Evolutionary conservation across 441 rosid species (phyloP), one percentile per base, ranked within the genome.

Genomic region (Populus hybrid): DNA sequence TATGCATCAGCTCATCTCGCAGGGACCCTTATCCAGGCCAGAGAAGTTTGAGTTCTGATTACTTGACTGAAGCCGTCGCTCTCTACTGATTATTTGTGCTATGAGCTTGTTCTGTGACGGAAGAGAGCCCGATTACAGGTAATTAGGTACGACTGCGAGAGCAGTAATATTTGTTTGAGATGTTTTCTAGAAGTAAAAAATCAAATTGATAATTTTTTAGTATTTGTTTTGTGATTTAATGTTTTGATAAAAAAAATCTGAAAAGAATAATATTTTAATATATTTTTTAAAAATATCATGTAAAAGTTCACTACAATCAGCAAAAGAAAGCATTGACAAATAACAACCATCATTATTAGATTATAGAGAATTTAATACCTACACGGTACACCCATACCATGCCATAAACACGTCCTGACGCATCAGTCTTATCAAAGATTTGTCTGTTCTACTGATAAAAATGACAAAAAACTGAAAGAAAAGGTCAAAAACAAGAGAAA

Each of bases 381-480:
- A 4, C 19, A 14, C 28, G 28, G 28, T 26, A 26, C 28, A 26
- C 7, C 18, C 19, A 14, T 14, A 14, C 57, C 1, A 53, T 53
- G 8, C n/a, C n/a, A 5, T 53, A 6, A 53, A 53, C 61, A 53
- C 61, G n/a, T 53, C 7, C 0, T 53, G 18, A 53, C 61, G 61
- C n/a, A 53, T 53, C 61, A 53, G 7, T 53, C 61, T 53, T 16
- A 53, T 53, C n/a, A 53, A 50, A 5, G 61, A 53, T 16, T 16
- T 53, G 57, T 46, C 7, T 53, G 7, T 76, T 6, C 19, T 18
- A 23, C 82, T 64, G 9, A 42, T 85, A 78, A 18, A 16, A 18
- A 16, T 16, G n/a, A 53, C 21, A 30, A 30, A 5, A 53, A 16
- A 16, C 19, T 14, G 57, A 14, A 53, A 53, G n/a, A 53, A 53